phyloP scores from a whole-genome alignment of 2,329 filamentous ascomycete species.

The Aspergillus versicolor region DNA sequence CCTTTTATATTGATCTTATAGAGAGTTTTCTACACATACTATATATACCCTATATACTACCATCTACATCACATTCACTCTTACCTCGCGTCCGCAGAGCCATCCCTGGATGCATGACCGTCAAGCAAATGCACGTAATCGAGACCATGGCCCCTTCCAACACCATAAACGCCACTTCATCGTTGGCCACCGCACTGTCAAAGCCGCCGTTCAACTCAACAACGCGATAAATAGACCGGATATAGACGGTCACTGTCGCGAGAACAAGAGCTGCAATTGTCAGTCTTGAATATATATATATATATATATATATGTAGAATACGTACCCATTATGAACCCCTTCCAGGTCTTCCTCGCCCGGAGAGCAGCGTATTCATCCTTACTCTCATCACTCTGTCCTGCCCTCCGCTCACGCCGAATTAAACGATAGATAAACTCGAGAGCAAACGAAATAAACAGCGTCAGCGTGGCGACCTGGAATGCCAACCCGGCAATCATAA shows the following conservation, averaged over 20 bases:
- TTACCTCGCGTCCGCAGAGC: too few species aligned
- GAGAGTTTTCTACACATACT: too few species aligned
- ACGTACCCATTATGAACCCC: not conserved
- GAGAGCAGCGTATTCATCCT: not conserved
- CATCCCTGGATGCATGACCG: constrained; percentile 1
- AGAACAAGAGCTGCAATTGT: constrained; percentile 8
- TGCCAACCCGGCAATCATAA: constrained; percentile 64
- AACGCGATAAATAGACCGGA: constrained; percentile 52
- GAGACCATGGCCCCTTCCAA: constrained; percentile 55
- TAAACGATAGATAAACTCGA: constrained; percentile 51
- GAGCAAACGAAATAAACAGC: constrained; percentile 47
- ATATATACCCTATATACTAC: too few species aligned
- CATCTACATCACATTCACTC: too few species aligned
- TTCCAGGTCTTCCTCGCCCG: not conserved
- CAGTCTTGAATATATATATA: too few species aligned
- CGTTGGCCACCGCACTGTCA: constrained; percentile 46
- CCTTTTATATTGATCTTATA: too few species aligned
- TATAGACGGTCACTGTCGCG: constrained; percentile 48
- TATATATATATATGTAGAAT: too few species aligned
- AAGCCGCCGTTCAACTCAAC: constrained; percentile 51
- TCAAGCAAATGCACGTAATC: constrained; percentile 38
- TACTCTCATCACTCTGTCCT: not conserved
- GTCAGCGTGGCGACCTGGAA: constrained; percentile 60
- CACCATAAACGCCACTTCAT: constrained; percentile 51
- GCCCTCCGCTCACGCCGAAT: constrained; percentile 1